phyloP scores from a whole-genome alignment of 352 stramenopile species.

The Thalassiosira oceanica region DNA sequence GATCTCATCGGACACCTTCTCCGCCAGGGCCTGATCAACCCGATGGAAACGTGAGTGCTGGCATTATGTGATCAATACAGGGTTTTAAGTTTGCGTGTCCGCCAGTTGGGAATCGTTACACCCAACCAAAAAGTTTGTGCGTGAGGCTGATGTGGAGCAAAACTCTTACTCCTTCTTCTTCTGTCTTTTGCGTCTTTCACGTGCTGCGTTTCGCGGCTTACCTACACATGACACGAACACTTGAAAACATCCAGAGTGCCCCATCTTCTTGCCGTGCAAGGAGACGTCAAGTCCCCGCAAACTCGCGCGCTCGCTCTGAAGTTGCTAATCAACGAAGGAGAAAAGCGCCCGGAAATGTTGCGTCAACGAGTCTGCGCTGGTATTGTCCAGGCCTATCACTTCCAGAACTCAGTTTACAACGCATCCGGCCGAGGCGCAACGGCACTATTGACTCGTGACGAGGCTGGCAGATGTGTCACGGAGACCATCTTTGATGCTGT shows the following conservation, averaged over 20 bases:
- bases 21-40: constrained; percentile 84
- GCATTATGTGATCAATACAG: too few relatives aligned
- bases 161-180: too few relatives aligned
- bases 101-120: too few relatives aligned
- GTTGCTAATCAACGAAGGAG: constrained; percentile 72
- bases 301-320: constrained; percentile 70
- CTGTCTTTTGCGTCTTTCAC: too few relatives aligned
- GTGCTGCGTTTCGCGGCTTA: too few relatives aligned
- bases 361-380: constrained; percentile 69
- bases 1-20: constrained; percentile 80
- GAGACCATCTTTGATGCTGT: constrained; percentile 62
- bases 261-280: constrained; percentile 76
- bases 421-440: constrained; percentile 24
- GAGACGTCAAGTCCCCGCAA: constrained; percentile 67
- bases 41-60: too few relatives aligned
- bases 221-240: too few relatives aligned
- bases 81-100: too few relatives aligned
- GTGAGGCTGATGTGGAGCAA: too few relatives aligned
- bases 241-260: constrained; percentile 79
- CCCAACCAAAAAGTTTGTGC: too few relatives aligned
- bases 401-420: constrained; percentile 69
- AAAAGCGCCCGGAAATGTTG: constrained; percentile 80
- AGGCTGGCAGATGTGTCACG: constrained; percentile 16
- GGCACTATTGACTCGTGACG: constrained; percentile 29
- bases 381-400: constrained; percentile 68